phyloP scores from a whole-genome alignment of 768 basidiomycete species.

The Psilocybe subaeruginosa region DNA sequence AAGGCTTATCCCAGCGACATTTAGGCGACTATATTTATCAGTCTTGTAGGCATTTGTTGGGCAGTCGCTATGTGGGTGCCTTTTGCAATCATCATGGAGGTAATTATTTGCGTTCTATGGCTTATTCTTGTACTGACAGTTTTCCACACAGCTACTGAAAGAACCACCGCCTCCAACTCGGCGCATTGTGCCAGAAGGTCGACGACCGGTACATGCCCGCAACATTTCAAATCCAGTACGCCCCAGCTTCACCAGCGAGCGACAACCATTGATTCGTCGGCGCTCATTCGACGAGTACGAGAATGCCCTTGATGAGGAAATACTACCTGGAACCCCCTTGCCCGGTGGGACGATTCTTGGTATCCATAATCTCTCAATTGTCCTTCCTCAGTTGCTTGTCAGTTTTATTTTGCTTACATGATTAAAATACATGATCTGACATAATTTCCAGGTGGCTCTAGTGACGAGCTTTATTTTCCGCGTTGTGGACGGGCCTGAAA shows the following conservation, averaged over 20 bases:
- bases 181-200: constrained; percentile 24
- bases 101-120: constrained; percentile 27
- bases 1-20: neutral
- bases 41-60: constrained; percentile 92
- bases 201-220: constrained; percentile 54
- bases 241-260: constrained; percentile 40
- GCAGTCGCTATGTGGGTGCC: constrained; percentile 98
- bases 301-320: constrained; percentile 37
- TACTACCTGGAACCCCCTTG: constrained; percentile 45
- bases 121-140: constrained; percentile 1
- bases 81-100: constrained; percentile 98
- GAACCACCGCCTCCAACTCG: constrained; percentile 54
- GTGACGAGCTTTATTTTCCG: constrained; percentile 89
- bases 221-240: constrained; percentile 52
- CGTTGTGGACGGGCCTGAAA: constrained; percentile 62
- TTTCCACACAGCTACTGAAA: constrained; percentile 62
- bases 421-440: neutral
- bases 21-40: constrained; percentile 81
- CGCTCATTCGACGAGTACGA: constrained; percentile 59
- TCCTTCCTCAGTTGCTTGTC: constrained; percentile 93
- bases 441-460: constrained; percentile 68
- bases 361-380: constrained; percentile 94
- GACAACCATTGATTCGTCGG: constrained; percentile 61
- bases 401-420: constrained; percentile 29
- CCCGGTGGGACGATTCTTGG: constrained; percentile 93